phyloP scores from a whole-genome alignment of 1,284 basidiomycete species.

The Veloporphyrellus conicus region DNA sequence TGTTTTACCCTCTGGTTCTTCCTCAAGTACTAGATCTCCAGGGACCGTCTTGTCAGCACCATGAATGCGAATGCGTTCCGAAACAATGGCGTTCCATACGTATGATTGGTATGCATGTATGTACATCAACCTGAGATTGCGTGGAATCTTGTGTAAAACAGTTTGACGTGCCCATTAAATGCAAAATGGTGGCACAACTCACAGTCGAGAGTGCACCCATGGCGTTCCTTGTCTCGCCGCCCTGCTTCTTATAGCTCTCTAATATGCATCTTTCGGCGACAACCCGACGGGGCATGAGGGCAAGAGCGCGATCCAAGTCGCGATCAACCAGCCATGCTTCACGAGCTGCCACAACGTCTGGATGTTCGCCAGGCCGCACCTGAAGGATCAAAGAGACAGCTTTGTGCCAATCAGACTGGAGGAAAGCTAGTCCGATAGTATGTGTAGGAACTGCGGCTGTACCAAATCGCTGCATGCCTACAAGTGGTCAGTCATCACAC shows the following conservation, averaged over 20 bases:
- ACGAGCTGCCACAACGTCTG: slow-evolving; percentile 76
- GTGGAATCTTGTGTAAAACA: slow-evolving; percentile 68
- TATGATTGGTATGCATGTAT: slow-evolving; percentile 99
- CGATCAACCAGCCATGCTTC: slow-evolving; percentile 79
- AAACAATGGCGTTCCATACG: slow-evolving; percentile 95
- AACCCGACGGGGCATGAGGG: slow-evolving; percentile 80
- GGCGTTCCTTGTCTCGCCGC: slow-evolving; percentile 73
- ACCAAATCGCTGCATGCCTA: slow-evolving; percentile 98
- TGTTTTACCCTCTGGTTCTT: slow-evolving; percentile 23
- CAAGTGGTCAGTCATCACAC: slow-evolving; percentile 13
- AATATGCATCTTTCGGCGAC: slow-evolving; percentile 91
- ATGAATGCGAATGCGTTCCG: slow-evolving; percentile 80
- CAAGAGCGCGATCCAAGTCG: slow-evolving; percentile 73
- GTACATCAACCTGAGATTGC: slow-evolving; percentile 94
- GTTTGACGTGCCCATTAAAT: background rate
- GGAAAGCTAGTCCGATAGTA: slow-evolving; percentile 83
- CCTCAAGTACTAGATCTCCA: slow-evolving; percentile 84
- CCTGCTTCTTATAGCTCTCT: slow-evolving; percentile 83
- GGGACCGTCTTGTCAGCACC: slow-evolving; percentile 74
- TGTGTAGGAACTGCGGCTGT: slow-evolving; percentile 96
- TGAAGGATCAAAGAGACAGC: slow-evolving; percentile 82
- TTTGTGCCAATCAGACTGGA: slow-evolving; percentile 85
- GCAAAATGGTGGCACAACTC: slow-evolving; percentile 30
- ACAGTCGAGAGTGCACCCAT: slow-evolving; percentile 84
- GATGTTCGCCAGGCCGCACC: slow-evolving; percentile 83